Percentiles rank a stretch among this genome's conserved stretches.
Evolutionary conservation across 2,329 filamentous ascomycete genomes (phyloP).

Genomic region (Pseudohalonectria lignicola): DNA sequence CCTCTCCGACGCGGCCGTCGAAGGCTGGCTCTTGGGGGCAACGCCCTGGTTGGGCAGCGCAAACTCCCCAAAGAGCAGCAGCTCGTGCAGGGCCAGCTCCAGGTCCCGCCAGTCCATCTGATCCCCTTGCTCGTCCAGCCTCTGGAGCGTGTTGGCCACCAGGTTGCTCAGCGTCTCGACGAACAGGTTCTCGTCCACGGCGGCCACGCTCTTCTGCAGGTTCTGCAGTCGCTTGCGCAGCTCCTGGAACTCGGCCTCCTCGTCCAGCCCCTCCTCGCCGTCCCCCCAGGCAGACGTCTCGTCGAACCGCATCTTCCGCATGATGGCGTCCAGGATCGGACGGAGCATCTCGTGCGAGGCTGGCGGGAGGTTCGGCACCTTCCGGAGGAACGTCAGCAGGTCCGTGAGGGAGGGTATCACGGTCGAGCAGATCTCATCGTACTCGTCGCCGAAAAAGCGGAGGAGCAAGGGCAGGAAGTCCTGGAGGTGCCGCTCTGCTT

Average conservation of each 20-base stretch:
- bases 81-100: conserved; percentile 86
- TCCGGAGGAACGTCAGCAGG: conserved; percentile 80
- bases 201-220: conserved; percentile 84
- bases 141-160: conserved; percentile 78
- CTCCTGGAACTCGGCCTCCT: conserved; percentile 96
- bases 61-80: conserved; percentile 91
- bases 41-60: conserved; percentile 80
- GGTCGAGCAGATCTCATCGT: conserved; percentile 93
- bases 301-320: conserved; percentile 95
- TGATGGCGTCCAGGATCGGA: conserved; percentile 82
- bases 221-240: conserved; percentile 81
- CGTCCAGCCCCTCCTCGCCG: conserved; percentile 87
- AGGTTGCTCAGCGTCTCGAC: conserved; percentile 80
- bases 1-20: conserved; percentile 66
- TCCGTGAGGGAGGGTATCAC: conserved; percentile 92
- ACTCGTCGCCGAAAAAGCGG: conserved; percentile 94
- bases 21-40: conserved; percentile 76
- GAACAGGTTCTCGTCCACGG: conserved; percentile 79
- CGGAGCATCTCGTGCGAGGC: conserved; percentile 75
- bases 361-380: conserved; percentile 59
- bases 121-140: conserved; percentile 60
- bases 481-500: conserved; percentile 72
- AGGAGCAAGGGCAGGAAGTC: conserved; percentile 79
- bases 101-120: conserved; percentile 90
- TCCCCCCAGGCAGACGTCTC: conserved; percentile 89